Evolutionary conservation across 306 rosid species (phyloP), one percentile per base, ranked within the genome.

Genomic region (Glycine latifolia): DNA sequence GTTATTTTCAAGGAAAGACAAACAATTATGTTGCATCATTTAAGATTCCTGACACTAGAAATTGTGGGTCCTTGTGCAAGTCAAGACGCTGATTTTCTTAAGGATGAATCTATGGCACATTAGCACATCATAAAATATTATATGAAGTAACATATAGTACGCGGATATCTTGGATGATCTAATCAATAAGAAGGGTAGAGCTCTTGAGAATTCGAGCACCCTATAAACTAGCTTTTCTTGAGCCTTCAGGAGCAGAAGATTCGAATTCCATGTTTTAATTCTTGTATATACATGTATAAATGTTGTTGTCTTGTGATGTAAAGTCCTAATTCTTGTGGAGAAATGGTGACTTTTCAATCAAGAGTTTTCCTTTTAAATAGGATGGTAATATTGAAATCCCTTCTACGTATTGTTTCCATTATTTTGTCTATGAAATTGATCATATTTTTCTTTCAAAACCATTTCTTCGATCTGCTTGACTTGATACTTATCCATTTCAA

Each of bases 91-190:
- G 31, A 35, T 81, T 73, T 81, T 74, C 75, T 26, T 26, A 53
- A 73, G 85, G 70, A 14, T 74, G 43, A 4, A 4, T 13, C 58
- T 12, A 12, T 26, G 4, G 66, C 4, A 26, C 11, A 9, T 26
- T 49, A 13, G 8, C 16, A 53, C 49, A 2, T 66, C 8, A 65
- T 74, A 65, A 65, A 26, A 31, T 55, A 55, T 54, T 31, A 6
- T 73, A 35, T 50, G 43, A 44, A 50, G 49, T 31, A 61, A 2
- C 33, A 20, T 63, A 41, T 59, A 66, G 41, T 37, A 65, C 7
- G 31, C 56, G 17, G 7, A 48, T 68, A 72, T 58, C 71, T 68
- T 67, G 71, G 76, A 56, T 67, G 70, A 43, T 66, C 76, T 74
- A 66, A 52, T 55, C 62, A 67, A 66, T 33, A 39, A 26, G 56